Evolutionary conservation across 306 rosid genomes (phyloP).

Genomic region (Cyamopsis tetragonoloba): DNA sequence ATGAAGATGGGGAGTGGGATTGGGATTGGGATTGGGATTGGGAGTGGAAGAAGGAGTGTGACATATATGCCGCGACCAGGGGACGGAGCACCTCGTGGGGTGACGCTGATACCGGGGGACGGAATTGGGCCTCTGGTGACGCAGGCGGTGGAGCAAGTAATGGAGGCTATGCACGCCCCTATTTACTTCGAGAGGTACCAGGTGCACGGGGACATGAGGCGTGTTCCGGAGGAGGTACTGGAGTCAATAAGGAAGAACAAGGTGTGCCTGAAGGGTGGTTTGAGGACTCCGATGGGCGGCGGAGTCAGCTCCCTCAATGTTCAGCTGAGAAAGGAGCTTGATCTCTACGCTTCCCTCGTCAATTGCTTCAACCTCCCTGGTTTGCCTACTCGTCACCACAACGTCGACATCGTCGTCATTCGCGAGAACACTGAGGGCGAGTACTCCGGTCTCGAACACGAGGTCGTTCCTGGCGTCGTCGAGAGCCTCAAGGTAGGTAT

Average conservation of each 20-base stretch:
- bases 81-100: slow-evolving; percentile 28
- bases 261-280: slow-evolving; percentile 34
- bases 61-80: slow-evolving; percentile 61
- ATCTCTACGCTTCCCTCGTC: slow-evolving; percentile 40
- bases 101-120: slow-evolving; percentile 33
- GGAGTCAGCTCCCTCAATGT: slow-evolving; percentile 37
- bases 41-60: slow-evolving; percentile 39
- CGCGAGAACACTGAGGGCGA: slow-evolving; percentile 34
- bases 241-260: slow-evolving; percentile 35
- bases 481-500: slow-evolving; percentile 43
- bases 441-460: slow-evolving; percentile 32
- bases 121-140: slow-evolving; percentile 34
- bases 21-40: too few species aligned
- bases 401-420: slow-evolving; percentile 31
- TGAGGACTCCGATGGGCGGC: slow-evolving; percentile 34
- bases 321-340: slow-evolving; percentile 25
- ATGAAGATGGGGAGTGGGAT: slow-evolving; percentile 28
- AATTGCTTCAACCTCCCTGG: slow-evolving; percentile 62
- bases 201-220: slow-evolving; percentile 35
- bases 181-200: slow-evolving; percentile 30
- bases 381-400: slow-evolving; percentile 27
- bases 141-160: slow-evolving; percentile 36
- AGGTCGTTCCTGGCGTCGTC: slow-evolving; percentile 37
- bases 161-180: slow-evolving; percentile 37
- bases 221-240: slow-evolving; percentile 31